Evolutionary conservation across 1,284 basidiomycete genomes (phyloP), one percentile per base, ranked within the genome.

Genomic region (Mycosarcoma maydis): DNA sequence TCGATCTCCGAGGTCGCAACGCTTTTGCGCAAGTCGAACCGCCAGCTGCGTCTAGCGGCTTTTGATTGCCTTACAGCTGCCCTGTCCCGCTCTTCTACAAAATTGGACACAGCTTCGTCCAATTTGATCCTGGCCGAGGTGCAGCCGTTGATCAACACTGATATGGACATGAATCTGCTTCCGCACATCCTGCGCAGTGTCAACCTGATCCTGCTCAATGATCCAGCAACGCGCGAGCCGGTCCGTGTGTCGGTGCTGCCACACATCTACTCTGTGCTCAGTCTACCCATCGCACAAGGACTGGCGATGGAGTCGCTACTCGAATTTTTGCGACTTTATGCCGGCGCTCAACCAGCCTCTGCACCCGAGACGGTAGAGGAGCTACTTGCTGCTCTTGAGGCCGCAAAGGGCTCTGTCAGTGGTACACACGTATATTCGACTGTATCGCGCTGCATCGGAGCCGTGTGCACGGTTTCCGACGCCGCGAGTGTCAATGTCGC

Each of bases 11-110:
- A 92, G 87, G 84, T 92, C 16, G 86, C 92, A 60, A 85, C 86
- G 1, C 84, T 96, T 22, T 82, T 98, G 58, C 89, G 88, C 82
- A 91, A 90, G 83, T 90, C 89, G 65, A 91, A 92, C 50, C 86
- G 91, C 24, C 83, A 86, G 10, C 89, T 92, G 17, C 92, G 92
- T 80, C 87, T 87, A 24, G 91, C 92, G 37, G 85, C 91, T 1
- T 94, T 98, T 82, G 85, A 85, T 33, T 90, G 90, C 53, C 83
- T 98, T 58, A 88, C 90, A 51, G 87, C 88, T 14, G 84, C 94
- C 34, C 81, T 95, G 33, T 86, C 85, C 65, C 87, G 88, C 89
- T 89, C 76, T 37, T 67, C 38, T 22, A 43, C 44, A 20, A 51
- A 68, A 26, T 58, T 78, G 32, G 44, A 45, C 37, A 52, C 42